Percentiles rank a stretch among this genome's conserved stretches.
Evolutionary conservation across 441 rosid species (phyloP).

Genomic region (Gossypium trilobum): DNA sequence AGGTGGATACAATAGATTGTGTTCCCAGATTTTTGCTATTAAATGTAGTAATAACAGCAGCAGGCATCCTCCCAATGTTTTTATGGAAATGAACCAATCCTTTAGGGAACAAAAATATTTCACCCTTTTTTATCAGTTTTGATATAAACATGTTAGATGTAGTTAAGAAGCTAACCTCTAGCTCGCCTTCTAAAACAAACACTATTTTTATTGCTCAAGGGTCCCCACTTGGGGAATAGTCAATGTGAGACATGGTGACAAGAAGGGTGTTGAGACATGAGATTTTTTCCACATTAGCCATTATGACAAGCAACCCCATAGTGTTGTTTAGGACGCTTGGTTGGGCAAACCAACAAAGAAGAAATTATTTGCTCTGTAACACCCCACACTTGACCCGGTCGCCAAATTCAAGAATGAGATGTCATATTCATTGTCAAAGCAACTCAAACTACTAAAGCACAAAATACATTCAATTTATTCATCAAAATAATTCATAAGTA

Average conservation of each 20-base stretch:
- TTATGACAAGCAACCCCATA: conserved; percentile 28
- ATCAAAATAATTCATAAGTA: no score
- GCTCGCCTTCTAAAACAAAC: conserved; percentile 38
- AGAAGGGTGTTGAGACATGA: conserved; percentile 51
- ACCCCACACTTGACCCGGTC: no score
- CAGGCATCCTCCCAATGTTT: conserved; percentile 26
- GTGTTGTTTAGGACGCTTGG: conserved; percentile 35
- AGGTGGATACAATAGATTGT: conserved; percentile 27
- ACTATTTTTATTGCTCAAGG: conserved; percentile 46
- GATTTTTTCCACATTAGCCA: conserved; percentile 31
- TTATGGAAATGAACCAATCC: conserved; percentile 49
- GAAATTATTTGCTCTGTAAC: conserved; percentile 27
- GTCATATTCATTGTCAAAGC: no score
- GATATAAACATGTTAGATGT: conserved; percentile 33
- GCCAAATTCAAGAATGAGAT: no score
- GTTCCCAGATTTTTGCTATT: conserved; percentile 50
- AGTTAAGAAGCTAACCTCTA: conserved; percentile 47
- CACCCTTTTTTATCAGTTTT: conserved; percentile 33
- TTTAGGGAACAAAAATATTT: conserved; percentile 36
- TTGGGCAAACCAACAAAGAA: conserved; percentile 29
- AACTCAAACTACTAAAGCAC: no score
- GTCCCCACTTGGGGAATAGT: conserved; percentile 44
- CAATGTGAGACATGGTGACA: conserved; percentile 40
- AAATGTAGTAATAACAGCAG: conserved; percentile 39
- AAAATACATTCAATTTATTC: no score